phyloP scores from a whole-genome alignment of 2,329 filamentous ascomycete species.

The Ilyonectria robusta region DNA sequence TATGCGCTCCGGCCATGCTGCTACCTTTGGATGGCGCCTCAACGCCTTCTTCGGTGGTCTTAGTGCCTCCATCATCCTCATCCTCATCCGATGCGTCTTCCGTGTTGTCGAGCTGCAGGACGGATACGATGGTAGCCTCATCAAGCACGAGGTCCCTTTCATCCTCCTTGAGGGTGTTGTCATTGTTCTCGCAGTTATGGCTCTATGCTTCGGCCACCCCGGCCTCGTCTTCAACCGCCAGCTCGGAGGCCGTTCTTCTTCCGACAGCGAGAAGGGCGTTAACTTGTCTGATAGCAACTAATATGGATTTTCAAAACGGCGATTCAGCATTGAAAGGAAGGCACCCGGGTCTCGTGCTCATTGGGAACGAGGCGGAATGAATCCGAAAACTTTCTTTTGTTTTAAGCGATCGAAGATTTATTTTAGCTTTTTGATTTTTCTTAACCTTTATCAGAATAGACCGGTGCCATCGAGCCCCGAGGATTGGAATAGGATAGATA shows the following conservation, averaged over 20 bases:
- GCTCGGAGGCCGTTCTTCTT: constrained; percentile 28
- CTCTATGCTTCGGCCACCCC: constrained; percentile 59
- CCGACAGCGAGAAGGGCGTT: constrained; percentile 46
- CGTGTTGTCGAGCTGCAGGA: constrained; percentile 76
- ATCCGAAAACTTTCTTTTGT: constrained; percentile 32
- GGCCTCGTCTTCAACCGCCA: constrained; percentile 55
- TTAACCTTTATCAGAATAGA: constrained; percentile 28
- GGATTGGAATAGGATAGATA: constrained; percentile 21
- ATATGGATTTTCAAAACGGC: constrained; percentile 1
- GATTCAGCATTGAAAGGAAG: not conserved
- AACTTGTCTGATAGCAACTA: constrained; percentile 32
- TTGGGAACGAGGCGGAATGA: not conserved
- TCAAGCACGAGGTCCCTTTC: constrained; percentile 66
- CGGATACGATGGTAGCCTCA: constrained; percentile 71
- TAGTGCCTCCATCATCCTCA: constrained; percentile 67
- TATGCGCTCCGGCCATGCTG: constrained; percentile 46
- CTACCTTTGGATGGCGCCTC: constrained; percentile 49
- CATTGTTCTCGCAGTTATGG: constrained; percentile 54
- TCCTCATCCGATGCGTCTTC: constrained; percentile 75
- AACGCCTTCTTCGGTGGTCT: constrained; percentile 67
- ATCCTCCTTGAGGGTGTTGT: constrained; percentile 66
- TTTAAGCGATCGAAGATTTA: constrained; percentile 21
- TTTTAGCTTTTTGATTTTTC: constrained; percentile 23
- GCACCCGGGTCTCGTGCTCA: not conserved
- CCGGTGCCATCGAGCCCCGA: constrained; percentile 32